Evolutionary conservation across 2,329 filamentous ascomycete genomes (phyloP), one percentile per base, ranked within the genome.

Genomic region (Didymella exigua): DNA sequence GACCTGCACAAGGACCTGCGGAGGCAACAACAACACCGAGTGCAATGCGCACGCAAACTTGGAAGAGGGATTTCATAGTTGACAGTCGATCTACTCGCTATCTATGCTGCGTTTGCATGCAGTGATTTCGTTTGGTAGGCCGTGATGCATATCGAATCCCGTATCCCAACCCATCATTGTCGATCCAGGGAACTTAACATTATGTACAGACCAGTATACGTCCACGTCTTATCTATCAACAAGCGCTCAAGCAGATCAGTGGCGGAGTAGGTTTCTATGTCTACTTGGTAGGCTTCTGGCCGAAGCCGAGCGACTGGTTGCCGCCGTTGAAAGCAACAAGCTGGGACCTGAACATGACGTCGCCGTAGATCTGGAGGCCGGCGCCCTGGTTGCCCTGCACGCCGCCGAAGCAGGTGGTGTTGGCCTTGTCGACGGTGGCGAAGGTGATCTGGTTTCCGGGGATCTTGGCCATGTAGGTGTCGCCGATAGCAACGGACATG

Each of bases 351-450:
- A 87, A 79, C 72, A 87, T 81, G 23, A 82, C 78, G 63, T 87
- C 85, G n/a, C 85, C 85, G 50, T 81, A 81, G 68, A 91, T 86
- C 73, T 86, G 84, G 31, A 88, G 72, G 24, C 77, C 75, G 13
- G 77, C 76, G 1, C 80, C 78, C 50, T 67, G 67, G 41, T 83
- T 84, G 27, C 82, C 79, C 76, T 90, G 88, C 16, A 90, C 75
- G 62, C 86, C 87, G 56, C 87, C 88, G 62, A 88, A 89, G 78
- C 88, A 90, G 50, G 78, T 84, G 36, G 79, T 78, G 45, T 77
- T 77, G 34, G 68, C 67, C 33, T 69, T 36, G 37, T 76, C 75
- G 27, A 75, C 71, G 7, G 69, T 56, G 9, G 75, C 72, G 43
- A 76, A 77, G 7, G 69, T 76, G 58, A 77, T 68, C 54, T 68